phyloP scores from a whole-genome alignment of 164 flowering plant genomes.

The Buxus sempervirens region DNA sequence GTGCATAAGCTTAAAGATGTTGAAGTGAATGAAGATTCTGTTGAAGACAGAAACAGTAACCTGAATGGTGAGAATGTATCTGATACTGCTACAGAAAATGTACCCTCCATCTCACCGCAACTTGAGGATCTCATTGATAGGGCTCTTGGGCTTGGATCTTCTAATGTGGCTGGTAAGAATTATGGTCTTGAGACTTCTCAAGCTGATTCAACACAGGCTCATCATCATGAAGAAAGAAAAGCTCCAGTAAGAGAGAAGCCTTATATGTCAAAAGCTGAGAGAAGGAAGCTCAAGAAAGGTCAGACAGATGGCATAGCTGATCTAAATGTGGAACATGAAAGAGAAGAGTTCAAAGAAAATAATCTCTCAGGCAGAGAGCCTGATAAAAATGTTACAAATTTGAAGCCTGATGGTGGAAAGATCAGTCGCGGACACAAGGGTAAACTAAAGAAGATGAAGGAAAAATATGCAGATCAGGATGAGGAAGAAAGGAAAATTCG shows the following conservation, averaged over 20 bases:
- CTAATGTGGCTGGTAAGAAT: constrained; percentile 33
- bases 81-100: constrained; percentile 20
- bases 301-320: constrained; percentile 31
- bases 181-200: constrained; percentile 36
- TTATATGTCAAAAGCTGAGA: constrained; percentile 81
- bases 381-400: constrained; percentile 32
- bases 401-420: constrained; percentile 49
- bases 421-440: constrained; percentile 76
- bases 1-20: constrained; percentile 4
- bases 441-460: constrained; percentile 91
- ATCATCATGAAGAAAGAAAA: constrained; percentile 35
- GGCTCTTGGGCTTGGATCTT: constrained; percentile 86
- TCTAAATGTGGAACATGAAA: constrained; percentile 27
- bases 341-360: constrained; percentile 29
- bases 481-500: constrained; percentile 87
- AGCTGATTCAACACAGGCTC: constrained; percentile 30
- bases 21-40: constrained; percentile 12
- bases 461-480: constrained; percentile 92
- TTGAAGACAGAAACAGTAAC: constrained; percentile 15
- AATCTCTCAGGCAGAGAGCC: constrained; percentile 19
- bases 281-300: constrained; percentile 82
- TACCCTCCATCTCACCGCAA: constrained; percentile 33
- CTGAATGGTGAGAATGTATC: constrained; percentile 14
- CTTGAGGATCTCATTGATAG: constrained; percentile 88
- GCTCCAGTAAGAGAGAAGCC: constrained; percentile 55